phyloP scores from a whole-genome alignment of 495 filamentous ascomycete species.

The Aspergillus coremiiformis region DNA sequence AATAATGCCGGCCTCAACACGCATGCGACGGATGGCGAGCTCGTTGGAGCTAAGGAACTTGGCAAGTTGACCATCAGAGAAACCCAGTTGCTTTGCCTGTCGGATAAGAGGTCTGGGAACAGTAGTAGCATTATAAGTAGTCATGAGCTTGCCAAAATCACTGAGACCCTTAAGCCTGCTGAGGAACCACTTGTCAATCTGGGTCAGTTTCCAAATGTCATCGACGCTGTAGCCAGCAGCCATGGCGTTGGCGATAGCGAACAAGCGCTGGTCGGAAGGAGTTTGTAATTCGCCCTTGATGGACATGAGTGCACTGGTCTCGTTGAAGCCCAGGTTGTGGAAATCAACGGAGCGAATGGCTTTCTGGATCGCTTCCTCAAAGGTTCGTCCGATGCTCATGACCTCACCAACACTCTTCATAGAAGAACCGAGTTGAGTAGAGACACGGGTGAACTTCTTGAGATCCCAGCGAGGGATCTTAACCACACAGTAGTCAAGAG shows the following conservation, averaged over 20 bases:
- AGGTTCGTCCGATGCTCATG: slow-evolving; percentile 94
- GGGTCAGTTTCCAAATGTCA: slow-evolving; percentile 95
- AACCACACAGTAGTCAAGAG: slow-evolving; percentile 95
- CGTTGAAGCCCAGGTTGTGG: slow-evolving; percentile 91
- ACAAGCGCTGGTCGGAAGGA: slow-evolving; percentile 93
- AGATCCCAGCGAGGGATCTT: slow-evolving; percentile 99
- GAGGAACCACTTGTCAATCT: slow-evolving; percentile 84
- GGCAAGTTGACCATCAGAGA: slow-evolving; percentile 87
- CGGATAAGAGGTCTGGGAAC: slow-evolving; percentile 59
- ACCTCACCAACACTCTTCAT: slow-evolving; percentile 99
- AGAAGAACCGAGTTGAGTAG: slow-evolving; percentile 87
- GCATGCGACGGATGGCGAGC: slow-evolving; percentile 70
- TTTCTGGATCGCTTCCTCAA: slow-evolving; percentile 98
- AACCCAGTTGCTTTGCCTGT: slow-evolving; percentile 86
- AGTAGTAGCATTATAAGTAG: slow-evolving; percentile 58
- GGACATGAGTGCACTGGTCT: slow-evolving; percentile 86
- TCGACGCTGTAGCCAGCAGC: slow-evolving; percentile 84
- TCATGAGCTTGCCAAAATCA: slow-evolving; percentile 77
- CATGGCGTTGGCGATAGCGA: slow-evolving; percentile 98
- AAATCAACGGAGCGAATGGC: slow-evolving; percentile 92
- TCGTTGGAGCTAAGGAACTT: slow-evolving; percentile 93
- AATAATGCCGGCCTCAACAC: slow-evolving; percentile 75
- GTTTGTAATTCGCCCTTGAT: slow-evolving; percentile 95
- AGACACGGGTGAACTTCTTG: slow-evolving; percentile 97
- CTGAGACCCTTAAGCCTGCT: slow-evolving; percentile 81